Percentiles rank a stretch among this genome's conserved stretches.
These are phyloP conservation scores for Effrenium voratum DNA, from an alignment of 73 alveolate genomes.

Conservation along the genomic window DNA sequence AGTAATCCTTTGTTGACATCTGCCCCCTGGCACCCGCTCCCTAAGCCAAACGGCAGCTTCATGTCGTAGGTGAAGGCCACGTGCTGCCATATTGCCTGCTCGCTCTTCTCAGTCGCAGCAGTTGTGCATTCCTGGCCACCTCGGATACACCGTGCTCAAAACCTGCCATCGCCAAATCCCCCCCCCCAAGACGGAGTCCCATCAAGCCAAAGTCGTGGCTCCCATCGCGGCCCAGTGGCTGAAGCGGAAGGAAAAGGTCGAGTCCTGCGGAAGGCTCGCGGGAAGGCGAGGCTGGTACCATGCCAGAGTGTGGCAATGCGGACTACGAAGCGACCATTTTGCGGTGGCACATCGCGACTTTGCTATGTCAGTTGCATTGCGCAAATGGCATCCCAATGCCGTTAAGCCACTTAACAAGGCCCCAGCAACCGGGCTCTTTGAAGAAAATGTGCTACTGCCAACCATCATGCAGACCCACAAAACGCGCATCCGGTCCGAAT, in stretches of 20 bases:
- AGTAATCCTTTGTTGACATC: too few relatives aligned
- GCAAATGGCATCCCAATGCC: neutral
- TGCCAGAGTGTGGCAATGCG: too few relatives aligned
- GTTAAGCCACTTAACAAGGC: neutral
- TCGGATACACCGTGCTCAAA: neutral
- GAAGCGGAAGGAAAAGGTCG: slow-evolving; percentile 22
- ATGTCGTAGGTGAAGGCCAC: slow-evolving; percentile 37
- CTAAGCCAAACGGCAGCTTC: slow-evolving; percentile 31
- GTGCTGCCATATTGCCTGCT: slow-evolving; percentile 47
- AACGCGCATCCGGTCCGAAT: neutral
- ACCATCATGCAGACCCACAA: neutral
- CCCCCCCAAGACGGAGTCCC: too few relatives aligned
- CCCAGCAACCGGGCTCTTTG: neutral
- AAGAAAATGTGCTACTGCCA: neutral
- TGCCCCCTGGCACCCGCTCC: too few relatives aligned
- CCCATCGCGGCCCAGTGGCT: neutral
- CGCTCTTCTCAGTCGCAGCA: slow-evolving; percentile 66
- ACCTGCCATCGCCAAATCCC: too few relatives aligned
- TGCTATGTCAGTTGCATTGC: neutral
- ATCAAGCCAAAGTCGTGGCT: neutral
- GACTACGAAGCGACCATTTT: too few relatives aligned
- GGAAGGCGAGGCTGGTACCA: neutral
- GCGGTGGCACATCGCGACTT: too few relatives aligned
- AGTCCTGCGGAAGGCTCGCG: neutral
- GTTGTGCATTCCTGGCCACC: slow-evolving; percentile 52